Percentiles rank a stretch among this genome's conserved stretches.
Evolutionary conservation across 2,329 filamentous ascomycete species (phyloP).

Genomic region (Lecanicillium sp.): DNA sequence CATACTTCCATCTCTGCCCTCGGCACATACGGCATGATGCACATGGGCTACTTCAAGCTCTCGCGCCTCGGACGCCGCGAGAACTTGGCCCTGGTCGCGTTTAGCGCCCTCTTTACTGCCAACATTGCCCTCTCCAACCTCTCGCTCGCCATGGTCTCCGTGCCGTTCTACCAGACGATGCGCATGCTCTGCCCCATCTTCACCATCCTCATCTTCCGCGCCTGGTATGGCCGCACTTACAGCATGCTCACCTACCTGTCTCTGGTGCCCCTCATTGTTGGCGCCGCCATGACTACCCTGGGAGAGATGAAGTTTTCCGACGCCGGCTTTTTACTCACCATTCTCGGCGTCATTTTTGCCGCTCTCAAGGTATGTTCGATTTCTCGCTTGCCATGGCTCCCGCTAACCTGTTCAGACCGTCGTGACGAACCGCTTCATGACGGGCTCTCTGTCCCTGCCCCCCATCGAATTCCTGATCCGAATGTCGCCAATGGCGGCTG

Average conservation of each 20-base stretch:
- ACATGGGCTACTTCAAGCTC: constrained; percentile 46
- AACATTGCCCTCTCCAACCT: constrained; percentile 61
- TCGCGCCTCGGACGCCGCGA: constrained; percentile 47
- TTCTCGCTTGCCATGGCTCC: not conserved
- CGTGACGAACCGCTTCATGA: constrained; percentile 59
- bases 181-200: constrained; percentile 57
- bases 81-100: constrained; percentile 49
- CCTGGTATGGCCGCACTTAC: constrained; percentile 50
- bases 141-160: constrained; percentile 55
- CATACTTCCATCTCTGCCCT: constrained; percentile 52
- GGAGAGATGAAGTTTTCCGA: constrained; percentile 59
- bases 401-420: constrained; percentile 40
- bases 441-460: constrained; percentile 50
- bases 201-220: constrained; percentile 54
- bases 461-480: constrained; percentile 56
- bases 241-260: constrained; percentile 51
- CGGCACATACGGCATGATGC: constrained; percentile 49
- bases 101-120: constrained; percentile 56
- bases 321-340: constrained; percentile 48
- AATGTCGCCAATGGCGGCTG: constrained; percentile 55
- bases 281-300: constrained; percentile 53
- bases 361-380: constrained; percentile 43
- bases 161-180: constrained; percentile 62
- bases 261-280: constrained; percentile 53
- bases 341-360: constrained; percentile 48